Base-by-base conservation (phyloP, 192 early-diverging fungal genomes). In the Coemansia sp. region DNA sequence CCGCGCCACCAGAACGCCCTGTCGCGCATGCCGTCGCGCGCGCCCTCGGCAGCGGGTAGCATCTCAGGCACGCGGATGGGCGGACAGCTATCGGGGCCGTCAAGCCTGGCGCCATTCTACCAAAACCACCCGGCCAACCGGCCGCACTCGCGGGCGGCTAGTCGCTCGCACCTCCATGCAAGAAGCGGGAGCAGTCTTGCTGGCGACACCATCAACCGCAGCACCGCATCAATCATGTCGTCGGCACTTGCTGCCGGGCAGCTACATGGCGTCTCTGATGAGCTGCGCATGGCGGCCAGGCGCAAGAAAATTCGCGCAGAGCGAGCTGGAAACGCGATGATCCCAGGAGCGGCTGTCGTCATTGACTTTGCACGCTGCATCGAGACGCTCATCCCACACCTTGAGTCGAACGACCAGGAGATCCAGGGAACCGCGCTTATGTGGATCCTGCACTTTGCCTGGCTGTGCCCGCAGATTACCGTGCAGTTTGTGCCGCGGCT, bases 371-470 rank as follows among this genome's bases (percentile, higher is more conserved):
- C 81, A 20, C 80, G 83, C 13, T 90, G 93, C 60, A 81, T 94
- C 1, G 69, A 81, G 24, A 98, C 97, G 27, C 74, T 98, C 10
- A 73, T 84, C 24, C 89, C 89, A 22, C 90, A 96, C 60, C 67
- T 98, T 8, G 60, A 64, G 34, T 68, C 69, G 13, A 46, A 52
- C 48, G 86, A 89, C 33, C 84, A 93, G 67, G 94, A 97, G 49
- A 94, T 92, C 15, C 97, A 98, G 73, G 85, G 81, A 40, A 94
- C 87, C 1, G 92, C 94, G 1, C 64, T 99, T 15, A 78, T 81
- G 34, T 99, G 97, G 97, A 84, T 95, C 40, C 84, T 88, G 55
- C 88, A 89, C 60, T 94, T 99, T 51, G 87, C 94, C 20, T 67
- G 72, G 20, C 72, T 95, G 19, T 88, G 91, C 17, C 84, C 87